Percentiles rank a stretch among this genome's conserved stretches.
Conservation (phyloP, 2,329 filamentous ascomycete species). For the Leptographium galeiforme region DNA sequence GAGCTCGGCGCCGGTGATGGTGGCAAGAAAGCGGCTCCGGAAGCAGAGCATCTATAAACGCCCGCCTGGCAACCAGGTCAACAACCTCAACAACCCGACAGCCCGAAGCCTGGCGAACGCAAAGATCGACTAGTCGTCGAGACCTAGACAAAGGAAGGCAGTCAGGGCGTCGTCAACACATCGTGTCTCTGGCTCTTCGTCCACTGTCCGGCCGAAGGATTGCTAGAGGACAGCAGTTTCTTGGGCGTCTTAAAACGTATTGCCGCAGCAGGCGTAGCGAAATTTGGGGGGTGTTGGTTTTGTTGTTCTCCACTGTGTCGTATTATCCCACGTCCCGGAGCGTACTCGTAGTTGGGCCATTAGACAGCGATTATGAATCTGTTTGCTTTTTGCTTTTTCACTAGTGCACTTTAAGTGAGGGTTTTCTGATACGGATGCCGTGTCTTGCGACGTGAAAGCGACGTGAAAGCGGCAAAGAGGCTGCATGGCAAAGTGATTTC, state of each 20-base stretch:
- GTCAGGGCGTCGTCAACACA: too few relatives aligned
- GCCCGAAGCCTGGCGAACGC: constrained; percentile 55
- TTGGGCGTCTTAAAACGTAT: background rate
- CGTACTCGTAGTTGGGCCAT: background rate
- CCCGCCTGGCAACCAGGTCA: constrained; percentile 58
- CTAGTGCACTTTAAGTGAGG: background rate
- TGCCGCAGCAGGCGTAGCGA: background rate
- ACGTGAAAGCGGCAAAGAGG: too few relatives aligned
- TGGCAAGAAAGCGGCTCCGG: constrained; percentile 75
- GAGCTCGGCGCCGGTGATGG: constrained; percentile 95
- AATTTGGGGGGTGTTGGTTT: background rate
- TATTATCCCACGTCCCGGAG: background rate
- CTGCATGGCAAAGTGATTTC: background rate
- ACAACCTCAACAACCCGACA: constrained; percentile 62
- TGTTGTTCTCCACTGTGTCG: background rate
- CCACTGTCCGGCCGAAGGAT: too few relatives aligned
- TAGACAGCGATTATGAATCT: background rate
- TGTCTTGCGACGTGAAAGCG: too few relatives aligned
- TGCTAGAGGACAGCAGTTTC: too few relatives aligned
- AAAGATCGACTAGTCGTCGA: constrained; percentile 51
- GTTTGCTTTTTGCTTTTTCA: background rate
- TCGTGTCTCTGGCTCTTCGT: too few relatives aligned
- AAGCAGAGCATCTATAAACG: constrained; percentile 77
- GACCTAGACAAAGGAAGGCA: too few relatives aligned
- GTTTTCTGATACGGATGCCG: background rate